Conservation (phyloP, 345 rosid genomes). For the Eucalyptus viminalis region DNA sequence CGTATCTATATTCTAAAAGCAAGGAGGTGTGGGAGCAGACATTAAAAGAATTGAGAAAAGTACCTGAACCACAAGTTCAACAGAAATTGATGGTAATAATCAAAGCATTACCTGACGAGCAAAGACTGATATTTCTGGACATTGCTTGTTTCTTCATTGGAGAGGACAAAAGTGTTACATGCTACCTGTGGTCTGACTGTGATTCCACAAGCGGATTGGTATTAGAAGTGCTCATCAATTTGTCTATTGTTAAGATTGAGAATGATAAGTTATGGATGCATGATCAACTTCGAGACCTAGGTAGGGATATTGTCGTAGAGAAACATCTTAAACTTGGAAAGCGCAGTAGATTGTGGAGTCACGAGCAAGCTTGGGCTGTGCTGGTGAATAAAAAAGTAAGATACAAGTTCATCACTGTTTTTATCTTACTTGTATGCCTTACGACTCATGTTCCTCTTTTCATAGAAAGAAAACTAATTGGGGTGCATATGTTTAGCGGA, state of each 20-base stretch:
- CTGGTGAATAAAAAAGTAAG: background rate
- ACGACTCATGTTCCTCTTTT: background rate
- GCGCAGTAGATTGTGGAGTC: background rate
- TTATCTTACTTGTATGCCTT: background rate
- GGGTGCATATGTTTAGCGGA: fast-evolving
- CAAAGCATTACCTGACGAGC: background rate
- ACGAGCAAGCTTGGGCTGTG: background rate
- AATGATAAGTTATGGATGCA: background rate
- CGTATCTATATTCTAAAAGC: background rate
- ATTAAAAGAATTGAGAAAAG: background rate
- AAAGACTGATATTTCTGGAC: background rate
- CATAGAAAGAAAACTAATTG: background rate
- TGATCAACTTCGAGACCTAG: background rate
- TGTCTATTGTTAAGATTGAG: background rate
- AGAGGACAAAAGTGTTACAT: background rate
- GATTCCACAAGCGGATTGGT: too few species aligned
- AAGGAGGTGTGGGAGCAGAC: background rate
- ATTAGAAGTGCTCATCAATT: background rate
- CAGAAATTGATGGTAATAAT: background rate
- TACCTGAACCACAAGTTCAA: background rate
- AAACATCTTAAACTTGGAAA: background rate
- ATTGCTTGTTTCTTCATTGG: background rate
- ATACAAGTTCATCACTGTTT: background rate
- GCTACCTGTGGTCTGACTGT: background rate
- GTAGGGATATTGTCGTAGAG: background rate